phyloP scores from a whole-genome alignment of 2,329 filamentous ascomycete genomes.

The Claviceps digitariae region DNA sequence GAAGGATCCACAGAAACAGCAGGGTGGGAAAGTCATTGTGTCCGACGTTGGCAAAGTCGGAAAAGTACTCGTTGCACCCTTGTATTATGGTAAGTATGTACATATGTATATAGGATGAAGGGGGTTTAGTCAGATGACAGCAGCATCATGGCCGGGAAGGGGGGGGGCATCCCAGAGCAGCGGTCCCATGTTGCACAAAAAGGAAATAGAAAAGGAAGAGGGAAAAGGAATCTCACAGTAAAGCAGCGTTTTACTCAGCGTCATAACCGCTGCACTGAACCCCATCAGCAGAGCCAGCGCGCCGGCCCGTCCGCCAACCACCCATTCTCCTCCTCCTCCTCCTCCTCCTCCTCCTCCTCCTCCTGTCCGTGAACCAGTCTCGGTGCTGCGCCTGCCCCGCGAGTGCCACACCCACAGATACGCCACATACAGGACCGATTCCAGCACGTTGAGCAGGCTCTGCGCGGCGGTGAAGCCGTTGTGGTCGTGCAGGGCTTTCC shows the following conservation, averaged over 20 bases:
- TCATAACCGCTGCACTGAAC: slow-evolving; percentile 45
- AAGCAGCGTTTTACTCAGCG: slow-evolving; percentile 45
- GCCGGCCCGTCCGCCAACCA: slow-evolving; percentile 20
- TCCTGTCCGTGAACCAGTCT: too few relatives aligned
- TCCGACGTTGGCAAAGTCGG: slow-evolving; percentile 41
- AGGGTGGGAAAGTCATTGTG: slow-evolving; percentile 35
- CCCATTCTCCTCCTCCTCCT: too few relatives aligned
- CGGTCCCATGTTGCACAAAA: not conserved
- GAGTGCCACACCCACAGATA: slow-evolving; percentile 32
- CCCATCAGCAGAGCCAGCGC: slow-evolving; percentile 33
- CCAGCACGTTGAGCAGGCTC: slow-evolving; percentile 52
- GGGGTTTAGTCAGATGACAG: too few relatives aligned
- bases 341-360: too few relatives aligned
- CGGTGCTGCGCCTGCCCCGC: too few relatives aligned
- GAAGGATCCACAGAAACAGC: slow-evolving; percentile 42
- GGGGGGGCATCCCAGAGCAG: too few relatives aligned
- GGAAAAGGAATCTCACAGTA: slow-evolving; percentile 33
- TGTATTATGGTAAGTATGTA: too few relatives aligned
- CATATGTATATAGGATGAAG: too few relatives aligned
- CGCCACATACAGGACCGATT: slow-evolving; percentile 49
- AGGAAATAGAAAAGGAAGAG: slow-evolving; percentile 3
- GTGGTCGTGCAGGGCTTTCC: slow-evolving; percentile 50
- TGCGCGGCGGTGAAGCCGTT: slow-evolving; percentile 73
- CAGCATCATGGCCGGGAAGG: too few relatives aligned
- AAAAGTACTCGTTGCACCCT: slow-evolving; percentile 45